Evolutionary conservation across 257 asterid species (phyloP).

Genomic region (Forsythia viridissima): DNA sequence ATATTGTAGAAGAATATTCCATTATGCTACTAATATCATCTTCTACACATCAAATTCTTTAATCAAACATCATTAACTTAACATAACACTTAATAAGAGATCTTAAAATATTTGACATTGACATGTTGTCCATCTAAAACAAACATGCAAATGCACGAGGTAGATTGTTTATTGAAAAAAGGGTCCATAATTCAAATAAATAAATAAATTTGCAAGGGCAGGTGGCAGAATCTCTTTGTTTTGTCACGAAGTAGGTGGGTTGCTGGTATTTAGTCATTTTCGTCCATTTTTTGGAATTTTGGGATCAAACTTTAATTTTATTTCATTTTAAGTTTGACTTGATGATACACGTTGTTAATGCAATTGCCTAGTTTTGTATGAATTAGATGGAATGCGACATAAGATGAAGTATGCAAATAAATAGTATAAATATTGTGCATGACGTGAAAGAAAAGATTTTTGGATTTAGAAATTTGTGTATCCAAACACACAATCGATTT

Average conservation of each 20-base stretch:
- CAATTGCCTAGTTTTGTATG: no score
- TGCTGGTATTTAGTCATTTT: not conserved
- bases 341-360: no score
- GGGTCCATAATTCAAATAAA: slow-evolving; percentile 1
- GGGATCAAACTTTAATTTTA: not conserved
- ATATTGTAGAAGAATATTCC: no score
- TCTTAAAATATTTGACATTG: not conserved
- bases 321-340: not conserved
- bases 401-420: not conserved
- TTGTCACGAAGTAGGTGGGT: not conserved
- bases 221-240: not conserved
- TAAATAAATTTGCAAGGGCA: not conserved
- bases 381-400: not conserved
- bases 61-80: not conserved
- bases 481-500: no score
- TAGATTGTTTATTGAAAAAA: not conserved
- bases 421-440: no score
- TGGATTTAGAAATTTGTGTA: no score
- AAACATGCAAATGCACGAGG: not conserved
- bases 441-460: no score
- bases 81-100: no score
- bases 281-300: not conserved
- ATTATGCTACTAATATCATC: no score
- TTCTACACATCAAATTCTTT: not conserved
- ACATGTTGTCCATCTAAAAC: not conserved